These are phyloP conservation scores for Suillus variegatus DNA, from an alignment of 768 basidiomycete genomes.

Conservation along the genomic window DNA sequence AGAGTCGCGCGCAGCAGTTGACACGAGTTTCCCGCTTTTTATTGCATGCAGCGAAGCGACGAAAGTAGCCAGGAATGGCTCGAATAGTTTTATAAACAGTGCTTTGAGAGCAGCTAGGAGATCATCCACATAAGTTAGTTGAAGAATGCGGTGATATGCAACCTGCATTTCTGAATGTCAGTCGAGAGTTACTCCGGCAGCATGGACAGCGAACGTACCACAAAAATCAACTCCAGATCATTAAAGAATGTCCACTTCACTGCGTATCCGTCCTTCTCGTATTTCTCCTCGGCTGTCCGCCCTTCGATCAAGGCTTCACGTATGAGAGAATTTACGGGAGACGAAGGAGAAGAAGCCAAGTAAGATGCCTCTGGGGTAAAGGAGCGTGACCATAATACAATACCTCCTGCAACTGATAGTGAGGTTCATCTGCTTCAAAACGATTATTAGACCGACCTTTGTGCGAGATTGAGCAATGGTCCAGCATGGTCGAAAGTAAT, in stretches of 20 bases:
- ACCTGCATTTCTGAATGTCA: constrained; percentile 51
- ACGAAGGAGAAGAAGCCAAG: constrained; percentile 67
- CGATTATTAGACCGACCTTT: constrained; percentile 56
- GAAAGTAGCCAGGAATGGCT: constrained; percentile 81
- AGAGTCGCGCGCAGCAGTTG: constrained; percentile 36
- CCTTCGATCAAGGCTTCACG: constrained; percentile 93
- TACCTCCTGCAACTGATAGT: constrained; percentile 60
- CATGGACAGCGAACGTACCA: constrained; percentile 53
- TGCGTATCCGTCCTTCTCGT: constrained; percentile 93
- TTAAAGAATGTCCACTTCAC: constrained; percentile 95
- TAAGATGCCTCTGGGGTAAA: constrained; percentile 86
- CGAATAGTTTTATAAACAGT: constrained; percentile 85
- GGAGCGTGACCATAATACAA: constrained; percentile 93
- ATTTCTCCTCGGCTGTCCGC: constrained; percentile 75
- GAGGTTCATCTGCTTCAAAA: constrained; percentile 3
- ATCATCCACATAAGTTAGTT: constrained; percentile 91
- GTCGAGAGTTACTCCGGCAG: constrained; percentile 6
- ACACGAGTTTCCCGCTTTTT: constrained; percentile 41
- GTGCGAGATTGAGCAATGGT: constrained; percentile 94
- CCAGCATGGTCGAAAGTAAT: constrained; percentile 61
- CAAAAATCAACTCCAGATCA: constrained; percentile 94
- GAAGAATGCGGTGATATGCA: constrained; percentile 94
- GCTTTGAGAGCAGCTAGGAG: constrained; percentile 78
- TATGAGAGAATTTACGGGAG: constrained; percentile 87
- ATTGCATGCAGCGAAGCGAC: constrained; percentile 79